Evolutionary conservation across 495 filamentous ascomycete species (phyloP).

Genomic region (Trichoderma reesei): DNA sequence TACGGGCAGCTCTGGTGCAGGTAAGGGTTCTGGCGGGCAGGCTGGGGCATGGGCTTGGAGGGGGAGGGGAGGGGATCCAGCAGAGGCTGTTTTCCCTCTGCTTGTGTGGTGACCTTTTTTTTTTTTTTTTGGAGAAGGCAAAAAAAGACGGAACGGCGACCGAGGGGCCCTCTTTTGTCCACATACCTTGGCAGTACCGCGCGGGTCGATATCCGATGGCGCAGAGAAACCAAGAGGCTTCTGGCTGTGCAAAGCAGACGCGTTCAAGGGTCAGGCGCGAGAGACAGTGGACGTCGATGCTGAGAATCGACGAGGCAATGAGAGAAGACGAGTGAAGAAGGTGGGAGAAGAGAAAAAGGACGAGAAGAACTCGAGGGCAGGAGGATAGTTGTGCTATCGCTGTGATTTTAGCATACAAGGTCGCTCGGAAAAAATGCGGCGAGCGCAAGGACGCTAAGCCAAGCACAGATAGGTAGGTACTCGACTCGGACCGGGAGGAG

Average conservation of each 20-base stretch:
- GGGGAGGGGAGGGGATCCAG: conserved; percentile 3
- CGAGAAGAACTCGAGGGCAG: background rate
- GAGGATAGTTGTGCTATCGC: background rate
- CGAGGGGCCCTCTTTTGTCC: conserved; percentile 7
- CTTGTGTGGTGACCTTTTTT: no score
- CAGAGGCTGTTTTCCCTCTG: background rate
- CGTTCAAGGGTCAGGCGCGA: background rate
- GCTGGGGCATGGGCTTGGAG: background rate
- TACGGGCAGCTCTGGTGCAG: background rate
- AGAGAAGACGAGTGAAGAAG: no score
- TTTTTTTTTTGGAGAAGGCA: conserved; percentile 1
- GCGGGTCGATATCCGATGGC: background rate
- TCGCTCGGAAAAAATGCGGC: background rate
- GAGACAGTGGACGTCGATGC: no score
- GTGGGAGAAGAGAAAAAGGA: background rate
- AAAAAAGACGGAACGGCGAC: background rate
- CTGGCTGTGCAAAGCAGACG: no score
- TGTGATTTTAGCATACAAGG: background rate
- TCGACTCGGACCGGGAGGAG: background rate
- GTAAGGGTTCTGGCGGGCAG: conserved; percentile 1
- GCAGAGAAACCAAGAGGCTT: no score
- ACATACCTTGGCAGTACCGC: background rate
- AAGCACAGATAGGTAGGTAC: background rate
- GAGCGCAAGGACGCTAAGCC: background rate
- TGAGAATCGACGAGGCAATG: no score